Evolutionary conservation across 1,139 yeast species (phyloP), one percentile per base, ranked within the genome.

Genomic region (Citeromyces siamensis): DNA sequence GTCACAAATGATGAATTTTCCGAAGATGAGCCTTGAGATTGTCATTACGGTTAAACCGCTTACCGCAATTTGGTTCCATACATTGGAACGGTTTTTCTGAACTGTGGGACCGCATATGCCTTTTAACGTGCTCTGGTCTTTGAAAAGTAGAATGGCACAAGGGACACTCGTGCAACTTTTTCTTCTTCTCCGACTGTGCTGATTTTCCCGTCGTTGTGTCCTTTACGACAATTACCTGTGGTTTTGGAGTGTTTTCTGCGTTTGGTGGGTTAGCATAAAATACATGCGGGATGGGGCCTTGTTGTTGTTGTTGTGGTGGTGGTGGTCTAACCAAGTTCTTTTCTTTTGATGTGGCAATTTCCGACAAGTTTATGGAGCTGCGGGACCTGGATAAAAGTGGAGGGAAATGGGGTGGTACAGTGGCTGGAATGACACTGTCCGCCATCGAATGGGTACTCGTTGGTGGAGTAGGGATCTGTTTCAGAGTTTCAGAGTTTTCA

Each of bases 81-180:
- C 97, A 88, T 39, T 66, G 71, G 53, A 70, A 86, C 4, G 95
- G 96, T 52, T 82, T 81, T 47, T 84, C 95, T 22, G 84, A 75
- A 3, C 93, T 77, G 57, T 88, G 97, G 21, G 85, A 75, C 49
- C 93, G 69, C 73, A 81, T 66, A 54, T 88, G 97, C 50, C 97
- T 68, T 53, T 85, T 83, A 39, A 88, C 84, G 61, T 90, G 95
- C 51, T 90, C 95, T 26, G 93, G 88, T 42, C 97, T 68, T 53
- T 84, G 88, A 64, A 88, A 88, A 37, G 73, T 58, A 36, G 79
- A 71, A 38, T 71, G 72, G 49, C 94, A 78, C 42, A 85, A 64
- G n/a, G 82, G 79, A 61, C 96, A 86, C 46, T 68, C 68, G 56
- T 82, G 88, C 37, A 66, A 64, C 53, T 75, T 76, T 40, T 57